Conservation (phyloP, 768 basidiomycete genomes). For the Cubamyces lactineus region DNA sequence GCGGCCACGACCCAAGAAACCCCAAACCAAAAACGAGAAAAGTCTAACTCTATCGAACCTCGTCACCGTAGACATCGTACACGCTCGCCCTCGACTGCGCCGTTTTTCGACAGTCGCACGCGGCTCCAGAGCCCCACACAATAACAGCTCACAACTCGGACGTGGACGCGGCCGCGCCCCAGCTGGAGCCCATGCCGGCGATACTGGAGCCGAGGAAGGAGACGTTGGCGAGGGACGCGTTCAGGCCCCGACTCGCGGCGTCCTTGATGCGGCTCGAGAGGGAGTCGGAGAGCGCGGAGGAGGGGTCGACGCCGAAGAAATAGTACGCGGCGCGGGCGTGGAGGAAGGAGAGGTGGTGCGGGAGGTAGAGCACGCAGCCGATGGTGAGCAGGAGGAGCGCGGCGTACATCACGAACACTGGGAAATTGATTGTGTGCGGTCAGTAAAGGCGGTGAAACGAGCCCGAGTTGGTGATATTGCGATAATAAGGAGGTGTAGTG, state of each 20-base stretch:
- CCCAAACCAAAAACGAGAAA: no score
- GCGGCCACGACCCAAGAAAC: no score
- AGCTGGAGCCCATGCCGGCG: no score
- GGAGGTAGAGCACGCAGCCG: constrained; percentile 59
- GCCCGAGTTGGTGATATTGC: no score
- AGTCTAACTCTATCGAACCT: no score
- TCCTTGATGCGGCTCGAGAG: constrained; percentile 12
- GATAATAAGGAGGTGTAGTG: background rate
- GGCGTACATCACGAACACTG: constrained; percentile 47
- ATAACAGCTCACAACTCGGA: constrained; percentile 9
- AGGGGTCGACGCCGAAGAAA: constrained; percentile 54
- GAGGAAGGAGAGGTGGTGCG: constrained; percentile 57
- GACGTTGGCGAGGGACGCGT: constrained; percentile 13
- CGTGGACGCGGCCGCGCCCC: background rate
- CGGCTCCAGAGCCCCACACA: background rate
- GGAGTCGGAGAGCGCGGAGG: constrained; percentile 12
- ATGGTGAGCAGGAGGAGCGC: constrained; percentile 50
- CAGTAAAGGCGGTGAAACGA: background rate
- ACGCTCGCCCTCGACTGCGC: background rate
- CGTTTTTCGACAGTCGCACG: background rate
- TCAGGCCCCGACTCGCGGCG: constrained; percentile 6
- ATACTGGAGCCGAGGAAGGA: constrained; percentile 5
- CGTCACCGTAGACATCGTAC: background rate
- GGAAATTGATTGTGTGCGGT: background rate
- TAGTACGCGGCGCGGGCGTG: constrained; percentile 62